Evolutionary conservation across 106 monocot genomes (phyloP).

Genomic region (Allium fistulosum): DNA sequence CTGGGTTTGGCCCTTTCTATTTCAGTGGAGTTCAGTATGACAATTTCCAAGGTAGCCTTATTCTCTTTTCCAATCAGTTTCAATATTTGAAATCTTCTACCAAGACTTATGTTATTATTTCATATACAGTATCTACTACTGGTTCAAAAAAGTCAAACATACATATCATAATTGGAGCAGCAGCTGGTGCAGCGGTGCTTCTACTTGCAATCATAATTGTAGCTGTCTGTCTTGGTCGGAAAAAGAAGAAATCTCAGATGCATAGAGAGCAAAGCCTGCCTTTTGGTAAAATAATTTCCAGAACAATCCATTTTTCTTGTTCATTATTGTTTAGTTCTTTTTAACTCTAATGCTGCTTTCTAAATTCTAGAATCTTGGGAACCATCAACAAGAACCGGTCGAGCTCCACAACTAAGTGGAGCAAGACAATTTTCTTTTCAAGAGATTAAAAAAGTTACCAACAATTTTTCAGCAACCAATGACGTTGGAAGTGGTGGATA

Average conservation of each 20-base stretch:
- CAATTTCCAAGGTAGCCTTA: constrained; percentile 22
- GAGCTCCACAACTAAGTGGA: constrained; percentile 36
- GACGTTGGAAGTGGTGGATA: constrained; percentile 36
- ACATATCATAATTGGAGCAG: constrained; percentile 37
- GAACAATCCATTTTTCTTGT: background rate
- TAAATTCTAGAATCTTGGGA: constrained; percentile 4
- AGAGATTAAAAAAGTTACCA: constrained; percentile 35
- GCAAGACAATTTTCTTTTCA: constrained; percentile 27
- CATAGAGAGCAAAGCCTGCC: constrained; percentile 24
- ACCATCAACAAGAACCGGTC: constrained; percentile 3
- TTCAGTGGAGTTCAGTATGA: constrained; percentile 28
- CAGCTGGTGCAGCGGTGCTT: constrained; percentile 28
- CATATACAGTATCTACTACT: background rate
- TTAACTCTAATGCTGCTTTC: background rate
- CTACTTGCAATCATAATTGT: constrained; percentile 13
- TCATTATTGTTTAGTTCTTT: background rate
- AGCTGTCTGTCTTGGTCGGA: constrained; percentile 11
- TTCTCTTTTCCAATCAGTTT: background rate
- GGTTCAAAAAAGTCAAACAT: constrained; percentile 17
- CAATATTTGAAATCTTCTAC: background rate
- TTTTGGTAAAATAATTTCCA: constrained; percentile 23
- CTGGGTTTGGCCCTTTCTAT: constrained; percentile 39
- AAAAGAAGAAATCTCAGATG: constrained; percentile 13
- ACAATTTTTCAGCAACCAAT: constrained; percentile 36
- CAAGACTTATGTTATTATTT: background rate